Conservation (phyloP, 345 rosid species). For the Lepidium didymum region DNA sequence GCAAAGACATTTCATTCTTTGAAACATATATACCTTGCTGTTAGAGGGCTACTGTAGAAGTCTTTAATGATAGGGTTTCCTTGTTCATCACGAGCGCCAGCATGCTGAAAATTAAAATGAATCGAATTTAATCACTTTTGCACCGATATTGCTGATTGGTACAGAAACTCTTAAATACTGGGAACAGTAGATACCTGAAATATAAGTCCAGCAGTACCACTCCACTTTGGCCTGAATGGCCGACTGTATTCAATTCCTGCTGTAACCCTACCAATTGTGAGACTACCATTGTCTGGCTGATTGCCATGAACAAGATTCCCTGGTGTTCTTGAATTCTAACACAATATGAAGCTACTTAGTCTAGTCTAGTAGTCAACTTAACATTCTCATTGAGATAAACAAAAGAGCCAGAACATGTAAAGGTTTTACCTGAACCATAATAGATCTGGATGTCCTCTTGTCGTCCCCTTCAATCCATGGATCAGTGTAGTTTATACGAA, state of each 20-base stretch:
- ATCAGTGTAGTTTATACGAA: constrained; percentile 86
- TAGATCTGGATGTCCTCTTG: constrained; percentile 83
- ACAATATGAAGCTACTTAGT: constrained; percentile 22
- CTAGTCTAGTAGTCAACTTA: constrained; percentile 6
- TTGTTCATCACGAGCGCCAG: constrained; percentile 75
- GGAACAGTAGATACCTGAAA: constrained; percentile 58
- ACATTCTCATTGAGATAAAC: not conserved
- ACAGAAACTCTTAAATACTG: not conserved
- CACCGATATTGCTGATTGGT: not conserved
- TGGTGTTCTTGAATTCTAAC: constrained; percentile 87
- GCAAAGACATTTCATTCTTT: not conserved
- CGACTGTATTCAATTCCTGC: constrained; percentile 84
- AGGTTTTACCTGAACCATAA: constrained; percentile 73
- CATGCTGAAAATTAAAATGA: constrained; percentile 43
- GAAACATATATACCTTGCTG: constrained; percentile 60
- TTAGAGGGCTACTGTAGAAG: constrained; percentile 72
- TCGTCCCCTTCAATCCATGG: constrained; percentile 99
- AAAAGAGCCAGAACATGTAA: not conserved
- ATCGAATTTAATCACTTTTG: not conserved
- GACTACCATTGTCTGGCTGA: constrained; percentile 56
- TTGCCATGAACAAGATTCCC: constrained; percentile 92
- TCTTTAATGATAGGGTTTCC: constrained; percentile 85
- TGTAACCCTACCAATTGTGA: constrained; percentile 75
- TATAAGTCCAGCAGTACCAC: constrained; percentile 74
- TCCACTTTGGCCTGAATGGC: constrained; percentile 96